Evolutionary conservation across 352 stramenopile genomes (phyloP), one percentile per base, ranked within the genome.

Genomic region (Globisporangium nagaii): DNA sequence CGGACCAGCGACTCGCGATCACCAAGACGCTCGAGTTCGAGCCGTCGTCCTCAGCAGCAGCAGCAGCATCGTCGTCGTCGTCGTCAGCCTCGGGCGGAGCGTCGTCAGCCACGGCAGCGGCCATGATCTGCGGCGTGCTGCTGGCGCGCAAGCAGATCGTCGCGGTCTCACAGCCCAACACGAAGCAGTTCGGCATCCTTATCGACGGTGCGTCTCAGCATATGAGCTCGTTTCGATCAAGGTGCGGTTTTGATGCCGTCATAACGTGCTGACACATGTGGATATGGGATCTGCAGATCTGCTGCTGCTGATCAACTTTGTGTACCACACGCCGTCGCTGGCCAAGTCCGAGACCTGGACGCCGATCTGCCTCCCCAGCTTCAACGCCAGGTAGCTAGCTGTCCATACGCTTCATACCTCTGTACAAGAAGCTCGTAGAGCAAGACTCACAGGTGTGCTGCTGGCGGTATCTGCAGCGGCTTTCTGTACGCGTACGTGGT

Each of bases 401-500:
- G n/a, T n/a, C n/a, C n/a, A n/a, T n/a, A n/a, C n/a, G n/a, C n/a
- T n/a, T n/a, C n/a, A n/a, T n/a, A n/a, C n/a, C n/a, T n/a, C n/a
- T n/a, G n/a, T n/a, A n/a, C n/a, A n/a, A n/a, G n/a, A n/a, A n/a
- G n/a, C n/a, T n/a, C n/a, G n/a, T n/a, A n/a, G n/a, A n/a, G n/a
- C n/a, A n/a, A n/a, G n/a, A n/a, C n/a, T n/a, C n/a, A n/a, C n/a
- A n/a, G n/a, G n/a, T n/a, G n/a, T n/a, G n/a, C n/a, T n/a, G n/a
- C n/a, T n/a, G n/a, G n/a, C n/a, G n/a, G n/a, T n/a, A n/a, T n/a
- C n/a, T n/a, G n/a, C 44, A 88, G 77, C 45, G 80, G 80, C 25
- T 90, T 90, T 44, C 56, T 90, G 19, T 75, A 90, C 41, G 80
- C 75, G 8, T 90, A 90, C 55, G 63, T 90, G 22, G 64, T 79